phyloP scores from a whole-genome alignment of 2,329 filamentous ascomycete species.

The Cladosporium colombiae region DNA sequence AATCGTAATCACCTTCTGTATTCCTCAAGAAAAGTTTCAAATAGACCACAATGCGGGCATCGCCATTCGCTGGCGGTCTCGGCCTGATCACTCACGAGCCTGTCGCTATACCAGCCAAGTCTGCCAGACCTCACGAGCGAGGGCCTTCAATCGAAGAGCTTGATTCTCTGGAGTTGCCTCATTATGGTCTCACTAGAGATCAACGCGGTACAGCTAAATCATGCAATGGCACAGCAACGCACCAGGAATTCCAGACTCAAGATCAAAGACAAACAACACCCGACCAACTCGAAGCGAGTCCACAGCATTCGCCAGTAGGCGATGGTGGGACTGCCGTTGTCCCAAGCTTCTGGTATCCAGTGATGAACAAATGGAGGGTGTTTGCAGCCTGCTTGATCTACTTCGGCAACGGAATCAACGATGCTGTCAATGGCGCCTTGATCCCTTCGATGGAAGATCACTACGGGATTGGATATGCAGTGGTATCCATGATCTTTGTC shows the following conservation, averaged over 20 bases:
- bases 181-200: slow-evolving; percentile 24
- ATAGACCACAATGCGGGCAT: background rate
- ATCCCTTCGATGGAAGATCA: slow-evolving; percentile 79
- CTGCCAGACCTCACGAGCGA: background rate
- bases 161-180: slow-evolving; percentile 31
- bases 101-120: slow-evolving; percentile 3
- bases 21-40: background rate
- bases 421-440: slow-evolving; percentile 69
- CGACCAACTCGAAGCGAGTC: slow-evolving; percentile 56
- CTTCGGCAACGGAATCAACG: slow-evolving; percentile 71
- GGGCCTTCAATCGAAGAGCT: slow-evolving; percentile 31
- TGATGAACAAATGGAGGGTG: slow-evolving; percentile 71
- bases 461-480: slow-evolving; percentile 73
- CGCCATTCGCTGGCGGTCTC: slow-evolving; percentile 5
- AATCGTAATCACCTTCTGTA: background rate
- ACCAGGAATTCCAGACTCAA: slow-evolving; percentile 26
- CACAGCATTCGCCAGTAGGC: slow-evolving; percentile 49
- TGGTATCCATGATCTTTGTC: slow-evolving; percentile 81
- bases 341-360: slow-evolving; percentile 58
- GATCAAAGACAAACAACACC: slow-evolving; percentile 33
- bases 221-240: background rate
- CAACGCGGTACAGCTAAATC: background rate
- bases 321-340: slow-evolving; percentile 49
- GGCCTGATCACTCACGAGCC: slow-evolving; percentile 12
- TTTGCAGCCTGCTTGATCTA: slow-evolving; percentile 64